Conservation (phyloP, 345 rosid species). For the Xanthoceras sorbifolium region DNA sequence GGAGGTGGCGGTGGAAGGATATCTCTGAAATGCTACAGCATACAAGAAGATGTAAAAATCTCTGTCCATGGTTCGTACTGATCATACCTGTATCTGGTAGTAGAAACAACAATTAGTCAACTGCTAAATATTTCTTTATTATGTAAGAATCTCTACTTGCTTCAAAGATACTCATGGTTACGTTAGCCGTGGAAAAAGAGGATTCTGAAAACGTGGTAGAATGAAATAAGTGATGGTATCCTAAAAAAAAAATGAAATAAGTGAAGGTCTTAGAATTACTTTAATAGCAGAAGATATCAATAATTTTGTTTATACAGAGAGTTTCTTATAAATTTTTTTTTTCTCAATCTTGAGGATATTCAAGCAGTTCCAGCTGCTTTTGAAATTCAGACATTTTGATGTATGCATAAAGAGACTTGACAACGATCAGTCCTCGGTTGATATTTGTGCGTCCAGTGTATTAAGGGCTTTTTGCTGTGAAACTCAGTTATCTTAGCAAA, state of each 20-base stretch:
- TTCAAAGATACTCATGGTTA: slow-evolving; percentile 1
- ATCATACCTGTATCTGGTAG: slow-evolving; percentile 32
- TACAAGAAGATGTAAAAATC: slow-evolving; percentile 85
- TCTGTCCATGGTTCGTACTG: slow-evolving; percentile 82
- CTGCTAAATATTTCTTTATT: slow-evolving; percentile 32
- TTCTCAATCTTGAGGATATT: neutral
- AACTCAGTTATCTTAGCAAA: neutral
- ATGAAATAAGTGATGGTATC: neutral
- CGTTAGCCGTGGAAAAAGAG: neutral
- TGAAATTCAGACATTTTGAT: neutral
- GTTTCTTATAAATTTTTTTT: neutral
- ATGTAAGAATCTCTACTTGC: slow-evolving; percentile 26
- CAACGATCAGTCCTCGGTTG: neutral
- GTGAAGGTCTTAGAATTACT: neutral
- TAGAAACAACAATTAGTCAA: slow-evolving; percentile 25
- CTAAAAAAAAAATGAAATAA: neutral
- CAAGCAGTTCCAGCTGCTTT: neutral
- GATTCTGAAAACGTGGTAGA: neutral
- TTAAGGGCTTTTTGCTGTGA: neutral
- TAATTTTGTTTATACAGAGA: neutral
- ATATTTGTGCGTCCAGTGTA: neutral
- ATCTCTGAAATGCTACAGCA: slow-evolving; percentile 92
- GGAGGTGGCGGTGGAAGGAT: slow-evolving; percentile 99
- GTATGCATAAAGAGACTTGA: neutral
- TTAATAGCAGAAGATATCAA: neutral